phyloP scores from a whole-genome alignment of 805 yeast species.

The Metschnikowia shivogae region DNA sequence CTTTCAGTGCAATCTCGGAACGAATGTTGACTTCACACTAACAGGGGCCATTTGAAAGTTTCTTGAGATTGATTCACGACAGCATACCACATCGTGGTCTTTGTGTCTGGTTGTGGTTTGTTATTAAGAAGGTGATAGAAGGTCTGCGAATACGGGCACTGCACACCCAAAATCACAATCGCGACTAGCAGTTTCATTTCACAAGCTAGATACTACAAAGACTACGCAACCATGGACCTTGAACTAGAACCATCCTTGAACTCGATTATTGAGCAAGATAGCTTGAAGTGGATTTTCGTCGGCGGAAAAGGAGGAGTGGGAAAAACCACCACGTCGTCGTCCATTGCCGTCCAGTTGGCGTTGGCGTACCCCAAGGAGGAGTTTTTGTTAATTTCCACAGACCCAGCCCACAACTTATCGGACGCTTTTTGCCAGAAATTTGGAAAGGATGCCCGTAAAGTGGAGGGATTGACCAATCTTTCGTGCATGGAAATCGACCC shows the following conservation, averaged over 20 bases:
- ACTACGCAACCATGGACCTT: conserved; percentile 41
- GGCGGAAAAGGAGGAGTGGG: conserved; percentile 99
- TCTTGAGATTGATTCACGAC: too few relatives aligned
- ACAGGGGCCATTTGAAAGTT: too few relatives aligned
- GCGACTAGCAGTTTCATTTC: neutral
- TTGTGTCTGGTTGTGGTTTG: neutral
- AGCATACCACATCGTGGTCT: too few relatives aligned
- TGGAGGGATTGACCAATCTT: conserved; percentile 81
- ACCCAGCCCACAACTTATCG: conserved; percentile 96
- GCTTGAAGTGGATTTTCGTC: conserved; percentile 92
- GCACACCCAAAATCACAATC: conserved; percentile 1
- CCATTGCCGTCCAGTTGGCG: conserved; percentile 92
- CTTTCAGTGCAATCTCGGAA: too few relatives aligned
- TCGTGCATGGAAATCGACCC: conserved; percentile 99
- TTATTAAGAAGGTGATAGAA: conserved; percentile 1
- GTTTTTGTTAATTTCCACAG: conserved; percentile 88
- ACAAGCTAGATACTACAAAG: neutral
- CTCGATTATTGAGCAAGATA: conserved; percentile 57
- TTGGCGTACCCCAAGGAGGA: conserved; percentile 71
- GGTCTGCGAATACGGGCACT: conserved; percentile 1
- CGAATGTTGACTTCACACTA: too few relatives aligned
- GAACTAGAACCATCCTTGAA: conserved; percentile 69
- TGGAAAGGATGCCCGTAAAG: conserved; percentile 93
- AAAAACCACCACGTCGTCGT: conserved; percentile 95
- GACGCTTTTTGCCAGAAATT: conserved; percentile 99